Conservation (phyloP, 2,329 filamentous ascomycete genomes). For the Ceratocystis albifundus region DNA sequence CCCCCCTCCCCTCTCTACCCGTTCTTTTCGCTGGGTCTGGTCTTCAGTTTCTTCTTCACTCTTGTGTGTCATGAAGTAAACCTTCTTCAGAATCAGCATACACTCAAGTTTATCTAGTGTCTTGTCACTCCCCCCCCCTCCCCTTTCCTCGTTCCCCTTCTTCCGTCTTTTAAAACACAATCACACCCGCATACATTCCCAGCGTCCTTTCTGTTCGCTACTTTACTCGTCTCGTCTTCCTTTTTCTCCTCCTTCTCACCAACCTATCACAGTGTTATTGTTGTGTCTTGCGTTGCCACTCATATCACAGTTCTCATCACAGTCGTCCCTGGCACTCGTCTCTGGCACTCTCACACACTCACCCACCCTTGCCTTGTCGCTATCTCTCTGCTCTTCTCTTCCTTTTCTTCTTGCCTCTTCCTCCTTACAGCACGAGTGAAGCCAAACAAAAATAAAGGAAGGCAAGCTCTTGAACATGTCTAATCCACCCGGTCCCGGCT, state of each 20-base stretch:
- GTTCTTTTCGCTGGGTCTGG: neutral
- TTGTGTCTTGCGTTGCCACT: neutral
- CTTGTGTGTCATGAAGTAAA: neutral
- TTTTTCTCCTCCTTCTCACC: neutral
- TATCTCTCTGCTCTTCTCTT: neutral
- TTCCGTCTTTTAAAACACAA: neutral
- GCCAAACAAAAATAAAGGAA: too few species aligned
- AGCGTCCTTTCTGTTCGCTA: neutral
- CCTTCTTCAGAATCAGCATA: neutral
- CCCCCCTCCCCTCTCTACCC: neutral
- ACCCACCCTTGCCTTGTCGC: too few species aligned
- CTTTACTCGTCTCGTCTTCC: neutral
- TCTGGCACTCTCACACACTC: too few species aligned
- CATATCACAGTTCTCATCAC: too few species aligned
- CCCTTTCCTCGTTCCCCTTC: neutral
- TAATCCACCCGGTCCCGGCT: conserved; percentile 6
- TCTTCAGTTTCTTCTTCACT: neutral
- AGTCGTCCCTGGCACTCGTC: too few species aligned
- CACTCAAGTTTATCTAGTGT: neutral
- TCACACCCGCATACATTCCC: neutral
- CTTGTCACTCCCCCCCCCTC: neutral
- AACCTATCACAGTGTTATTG: neutral
- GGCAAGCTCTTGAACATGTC: conserved; percentile 5
- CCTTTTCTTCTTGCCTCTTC: neutral
- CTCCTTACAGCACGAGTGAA: neutral